A percentile compares a stretch with the other conserved stretches of the same genome.
These are phyloP conservation scores for Forsythia suspensa DNA, from an alignment of 257 asterid species.

Conservation along the genomic window DNA sequence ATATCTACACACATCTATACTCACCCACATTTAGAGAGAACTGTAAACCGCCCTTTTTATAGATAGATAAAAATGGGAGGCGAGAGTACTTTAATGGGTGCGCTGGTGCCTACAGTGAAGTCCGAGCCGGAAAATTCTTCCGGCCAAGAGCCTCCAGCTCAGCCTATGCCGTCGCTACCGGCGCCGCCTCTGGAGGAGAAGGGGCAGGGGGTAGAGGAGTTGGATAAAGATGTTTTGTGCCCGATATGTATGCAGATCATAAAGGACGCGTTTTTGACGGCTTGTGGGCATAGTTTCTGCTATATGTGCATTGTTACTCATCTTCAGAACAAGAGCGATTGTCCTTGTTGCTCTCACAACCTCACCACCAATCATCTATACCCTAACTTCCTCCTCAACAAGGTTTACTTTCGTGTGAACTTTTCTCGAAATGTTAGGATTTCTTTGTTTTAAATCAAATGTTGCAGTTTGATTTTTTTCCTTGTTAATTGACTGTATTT, in stretches of 20 bases:
- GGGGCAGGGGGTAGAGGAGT: slow-evolving; percentile 32
- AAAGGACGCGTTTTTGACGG: slow-evolving; percentile 79
- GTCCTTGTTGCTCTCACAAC: slow-evolving; percentile 84
- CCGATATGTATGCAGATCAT: slow-evolving; percentile 95
- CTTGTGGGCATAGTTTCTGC: slow-evolving; percentile 94
- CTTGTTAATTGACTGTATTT: not conserved
- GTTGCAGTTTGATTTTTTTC: not conserved
- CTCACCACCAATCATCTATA: slow-evolving; percentile 63
- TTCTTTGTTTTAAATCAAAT: not conserved
- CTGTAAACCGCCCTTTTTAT: not conserved
- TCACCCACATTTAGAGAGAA: not conserved
- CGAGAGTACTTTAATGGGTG: slow-evolving; percentile 45
- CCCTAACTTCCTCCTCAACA: slow-evolving; percentile 93
- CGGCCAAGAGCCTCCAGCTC: slow-evolving; percentile 27
- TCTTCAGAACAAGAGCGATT: slow-evolving; percentile 79
- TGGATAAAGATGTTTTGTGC: slow-evolving; percentile 76
- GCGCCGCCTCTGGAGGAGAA: slow-evolving; percentile 1
- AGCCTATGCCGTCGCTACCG: slow-evolving; percentile 8
- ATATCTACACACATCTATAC: not conserved
- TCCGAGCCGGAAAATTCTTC: slow-evolving; percentile 35
- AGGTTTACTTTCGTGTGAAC: slow-evolving; percentile 39
- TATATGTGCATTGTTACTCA: slow-evolving; percentile 87
- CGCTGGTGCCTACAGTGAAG: slow-evolving; percentile 56
- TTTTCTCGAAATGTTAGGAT: not conserved
- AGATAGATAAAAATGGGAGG: slow-evolving; percentile 32